These are phyloP conservation scores for Sugiyamaella novakii DNA, from an alignment of 1,139 yeast species.

Conservation along the genomic window DNA sequence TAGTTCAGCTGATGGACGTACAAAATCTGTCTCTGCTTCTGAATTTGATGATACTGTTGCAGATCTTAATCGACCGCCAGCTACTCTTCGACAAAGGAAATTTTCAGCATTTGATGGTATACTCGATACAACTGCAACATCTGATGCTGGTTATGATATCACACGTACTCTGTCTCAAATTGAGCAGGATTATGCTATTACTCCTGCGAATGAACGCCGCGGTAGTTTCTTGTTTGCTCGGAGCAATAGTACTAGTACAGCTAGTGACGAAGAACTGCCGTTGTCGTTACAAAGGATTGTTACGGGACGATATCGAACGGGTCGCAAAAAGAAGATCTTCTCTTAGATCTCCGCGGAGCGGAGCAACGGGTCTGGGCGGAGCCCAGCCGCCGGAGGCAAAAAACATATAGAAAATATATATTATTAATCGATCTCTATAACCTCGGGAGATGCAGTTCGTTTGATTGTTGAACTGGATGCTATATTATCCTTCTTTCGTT, in stretches of 20 bases:
- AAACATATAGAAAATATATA: background rate
- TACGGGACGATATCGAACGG: constrained; percentile 22
- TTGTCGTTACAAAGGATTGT: constrained; percentile 27
- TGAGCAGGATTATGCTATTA: constrained; percentile 7
- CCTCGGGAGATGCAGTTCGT: constrained; percentile 54
- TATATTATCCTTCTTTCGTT: constrained; percentile 64
- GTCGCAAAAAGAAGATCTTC: constrained; percentile 5
- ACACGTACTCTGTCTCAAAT: constrained; percentile 15
- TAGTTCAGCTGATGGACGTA: too few relatives aligned
- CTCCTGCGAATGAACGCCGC: background rate
- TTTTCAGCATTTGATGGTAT: constrained; percentile 9
- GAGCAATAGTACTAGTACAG: background rate
- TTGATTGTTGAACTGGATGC: constrained; percentile 31
- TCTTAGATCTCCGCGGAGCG: too few relatives aligned
- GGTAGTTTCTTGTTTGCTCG: background rate
- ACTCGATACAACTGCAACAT: background rate
- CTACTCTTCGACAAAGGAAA: constrained; percentile 8
- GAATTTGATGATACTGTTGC: constrained; percentile 4
- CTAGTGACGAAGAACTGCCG: constrained; percentile 21
- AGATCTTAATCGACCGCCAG: constrained; percentile 1
- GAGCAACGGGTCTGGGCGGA: background rate
- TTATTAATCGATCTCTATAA: constrained; percentile 70
- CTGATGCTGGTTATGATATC: constrained; percentile 5
- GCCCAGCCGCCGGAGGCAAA: background rate
- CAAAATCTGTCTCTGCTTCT: background rate